These are phyloP conservation scores for Aspergillus conjunctus DNA, from an alignment of 495 filamentous ascomycete species.

Conservation along the genomic window DNA sequence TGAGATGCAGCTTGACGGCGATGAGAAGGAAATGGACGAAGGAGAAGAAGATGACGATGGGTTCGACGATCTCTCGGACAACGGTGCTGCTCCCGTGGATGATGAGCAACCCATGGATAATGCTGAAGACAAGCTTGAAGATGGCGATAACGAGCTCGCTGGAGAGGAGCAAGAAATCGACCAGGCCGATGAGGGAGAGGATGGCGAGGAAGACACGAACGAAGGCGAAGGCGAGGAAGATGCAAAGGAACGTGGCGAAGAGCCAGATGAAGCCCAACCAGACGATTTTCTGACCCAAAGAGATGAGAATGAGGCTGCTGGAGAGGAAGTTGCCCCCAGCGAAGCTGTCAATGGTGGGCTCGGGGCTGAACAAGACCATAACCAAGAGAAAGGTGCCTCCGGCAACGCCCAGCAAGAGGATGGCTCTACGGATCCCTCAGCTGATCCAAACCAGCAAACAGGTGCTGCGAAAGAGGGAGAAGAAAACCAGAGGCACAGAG, in stretches of 20 bases:
- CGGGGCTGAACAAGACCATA: slow-evolving; percentile 49
- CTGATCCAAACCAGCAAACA: slow-evolving; percentile 45
- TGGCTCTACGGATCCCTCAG: slow-evolving; percentile 48
- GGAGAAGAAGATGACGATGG: slow-evolving; percentile 68
- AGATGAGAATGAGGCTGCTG: slow-evolving; percentile 46
- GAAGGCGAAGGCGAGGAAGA: slow-evolving; percentile 44
- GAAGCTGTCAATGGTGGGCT: slow-evolving; percentile 49
- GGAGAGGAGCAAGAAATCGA: slow-evolving; percentile 42
- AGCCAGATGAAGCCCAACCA: slow-evolving; percentile 44
- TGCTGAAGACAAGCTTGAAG: slow-evolving; percentile 40
- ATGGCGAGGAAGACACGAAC: slow-evolving; percentile 38
- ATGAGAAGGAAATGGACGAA: slow-evolving; percentile 60
- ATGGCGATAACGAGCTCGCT: slow-evolving; percentile 28
- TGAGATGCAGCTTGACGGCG: slow-evolving; percentile 68
- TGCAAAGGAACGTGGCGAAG: slow-evolving; percentile 56
- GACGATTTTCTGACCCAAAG: slow-evolving; percentile 47
- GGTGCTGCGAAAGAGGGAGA: slow-evolving; percentile 48
- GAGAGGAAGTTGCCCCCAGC: slow-evolving; percentile 53
- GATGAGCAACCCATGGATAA: slow-evolving; percentile 35
- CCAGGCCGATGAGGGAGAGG: slow-evolving; percentile 41
- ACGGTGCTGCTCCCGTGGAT: slow-evolving; percentile 62
- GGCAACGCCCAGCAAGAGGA: slow-evolving; percentile 62
- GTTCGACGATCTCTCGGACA: slow-evolving; percentile 67
- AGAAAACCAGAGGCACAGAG: slow-evolving; percentile 46
- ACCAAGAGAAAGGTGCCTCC: slow-evolving; percentile 66